Evolutionary conservation across 2,329 filamentous ascomycete species (phyloP), one percentile per base, ranked within the genome.

Genomic region (Pseudogymnoascus sp.): DNA sequence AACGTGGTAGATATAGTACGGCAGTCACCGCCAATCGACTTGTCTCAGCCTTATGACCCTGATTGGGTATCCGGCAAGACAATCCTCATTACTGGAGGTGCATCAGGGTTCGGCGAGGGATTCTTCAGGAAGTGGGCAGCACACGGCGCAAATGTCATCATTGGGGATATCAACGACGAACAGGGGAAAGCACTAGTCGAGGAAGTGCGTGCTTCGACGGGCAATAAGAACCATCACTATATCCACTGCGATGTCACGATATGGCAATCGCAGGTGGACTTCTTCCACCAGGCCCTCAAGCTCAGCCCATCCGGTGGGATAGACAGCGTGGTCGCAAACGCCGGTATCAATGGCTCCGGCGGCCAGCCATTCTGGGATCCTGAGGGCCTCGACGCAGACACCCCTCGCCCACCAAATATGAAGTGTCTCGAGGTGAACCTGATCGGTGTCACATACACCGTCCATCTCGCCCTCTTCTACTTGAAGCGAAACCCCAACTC

Each of bases 301-400:
- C 74, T 83, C 62, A 86, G 83, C 65, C 79, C 79, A 0, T 77
- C 81, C 60, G 79, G 80, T 15, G 79, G 80, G 11, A 80, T 89
- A 66, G 85, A 89, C 72, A 77, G 80, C 19, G 85, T 88, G 4
- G 83, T 89, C 53, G 85, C 86, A 65, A 88, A 88, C 70, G 87
- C 87, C 0, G 88, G 87, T 56, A 82, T 89, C 67, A 77, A 79
- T 44, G 78, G 80, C 38, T 70, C 71, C 33, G 60, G 72, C 33
- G 69, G 71, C 29, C 67, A 69, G 6, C 65, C 66, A 4, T 81
- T 87, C 65, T 83, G 85, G 70, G 67, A 72, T 1, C 68, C 71
- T 5, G 67, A 65, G 23, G 74, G 77, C 63, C 74, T 80, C 40
- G 75, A 78, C 64, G 72, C 72, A 17, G 77, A 80, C 6, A 76